Conservation (phyloP, 202 grass and related monocot genomes). For the Eragrostis tef region DNA sequence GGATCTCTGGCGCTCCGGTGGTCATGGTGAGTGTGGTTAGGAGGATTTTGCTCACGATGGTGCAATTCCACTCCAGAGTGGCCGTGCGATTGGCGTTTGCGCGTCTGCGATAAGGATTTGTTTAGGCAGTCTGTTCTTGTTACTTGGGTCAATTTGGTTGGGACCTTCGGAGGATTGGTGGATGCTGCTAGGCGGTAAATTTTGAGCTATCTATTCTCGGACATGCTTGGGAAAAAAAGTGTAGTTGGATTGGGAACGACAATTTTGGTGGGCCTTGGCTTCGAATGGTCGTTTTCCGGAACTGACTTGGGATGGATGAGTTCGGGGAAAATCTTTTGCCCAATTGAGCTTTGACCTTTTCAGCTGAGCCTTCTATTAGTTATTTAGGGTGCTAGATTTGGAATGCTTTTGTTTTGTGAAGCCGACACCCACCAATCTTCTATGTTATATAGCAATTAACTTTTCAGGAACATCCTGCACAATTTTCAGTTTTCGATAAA, state of each 20-base stretch:
- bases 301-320: neutral
- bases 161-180: neutral
- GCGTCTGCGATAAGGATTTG: neutral
- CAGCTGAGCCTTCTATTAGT: neutral
- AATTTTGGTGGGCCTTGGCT: neutral
- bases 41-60: neutral
- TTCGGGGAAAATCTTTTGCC: neutral
- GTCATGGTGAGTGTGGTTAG: neutral
- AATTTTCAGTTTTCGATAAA: neutral
- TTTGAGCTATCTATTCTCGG: neutral
- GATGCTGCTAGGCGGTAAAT: neutral
- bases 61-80: neutral
- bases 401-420: neutral
- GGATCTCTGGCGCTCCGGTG: neutral
- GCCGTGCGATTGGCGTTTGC: neutral
- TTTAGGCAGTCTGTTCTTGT: neutral
- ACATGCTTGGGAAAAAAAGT: neutral
- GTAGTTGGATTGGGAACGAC: neutral
- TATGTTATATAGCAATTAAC: neutral
- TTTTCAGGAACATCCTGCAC: neutral
- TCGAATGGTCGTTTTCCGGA: slow-evolving; percentile 30
- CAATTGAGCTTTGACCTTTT: neutral
- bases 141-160: slow-evolving; percentile 21
- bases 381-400: slow-evolving; percentile 1
- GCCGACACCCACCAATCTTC: neutral